Base-by-base conservation (phyloP, 805 yeast species). In the Dipodascopsis tothii region DNA sequence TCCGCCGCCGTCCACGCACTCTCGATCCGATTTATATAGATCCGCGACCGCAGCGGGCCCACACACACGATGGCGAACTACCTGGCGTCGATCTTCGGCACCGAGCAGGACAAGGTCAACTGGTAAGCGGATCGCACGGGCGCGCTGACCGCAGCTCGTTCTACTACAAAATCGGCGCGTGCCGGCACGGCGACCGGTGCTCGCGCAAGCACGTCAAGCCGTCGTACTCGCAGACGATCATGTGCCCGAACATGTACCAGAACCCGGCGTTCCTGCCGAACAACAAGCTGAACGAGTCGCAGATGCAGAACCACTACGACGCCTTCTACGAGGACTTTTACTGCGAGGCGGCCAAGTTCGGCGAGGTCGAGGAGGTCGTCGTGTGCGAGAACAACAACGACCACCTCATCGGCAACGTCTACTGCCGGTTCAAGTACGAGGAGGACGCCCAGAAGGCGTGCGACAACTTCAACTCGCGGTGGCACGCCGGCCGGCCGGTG, bases 181-280 rank as follows among this genome's bases (percentile, higher is more conserved):
- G 97, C 57, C 71, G 96, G 47, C 96, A 88, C 61, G 96, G 96
- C 0, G 87, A 80, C 46, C 81, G 80, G 55, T 88, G 97, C 57
- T 78, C 86, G 5, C 69, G 90, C 56, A 72, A 72, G 44, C 71
- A 87, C 61, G 68, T 73, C 18, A 73, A 73, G 54, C 95, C 96
- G 1, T 61, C 68, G 5, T 62, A 68, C 33, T 81, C 94, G 0
- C 68, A 70, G 43, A 81, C 90, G 0, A 70, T 87, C 1, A 66
- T 83, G 38, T 69, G 82, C 44, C 69, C 80, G 16, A 80, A 81
- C 56, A 56, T 86, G 37, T 82, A 77, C 56, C 77, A 74, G 42
- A 78, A 78, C 51, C 84, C 86, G 2, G 71, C 70, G 21, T 60
- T 64, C n/a, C 46, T 43, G 41, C 50, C 28, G 11, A 50, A 48